Conservation (phyloP, 1,284 basidiomycete species). For the Uromyces viciae-fabae region DNA sequence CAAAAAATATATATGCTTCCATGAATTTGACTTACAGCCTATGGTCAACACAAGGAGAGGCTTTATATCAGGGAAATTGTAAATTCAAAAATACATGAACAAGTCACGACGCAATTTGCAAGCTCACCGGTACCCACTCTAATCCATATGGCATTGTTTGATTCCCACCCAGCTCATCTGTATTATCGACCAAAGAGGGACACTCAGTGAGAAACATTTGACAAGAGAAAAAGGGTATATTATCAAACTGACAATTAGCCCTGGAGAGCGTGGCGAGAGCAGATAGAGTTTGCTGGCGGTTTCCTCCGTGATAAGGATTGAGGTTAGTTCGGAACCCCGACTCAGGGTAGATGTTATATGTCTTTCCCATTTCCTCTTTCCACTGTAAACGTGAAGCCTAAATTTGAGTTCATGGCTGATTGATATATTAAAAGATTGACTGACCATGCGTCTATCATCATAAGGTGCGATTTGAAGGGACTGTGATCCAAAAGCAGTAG, state of each 20-base stretch:
- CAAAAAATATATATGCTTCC: no score
- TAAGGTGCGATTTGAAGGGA: constrained; percentile 52
- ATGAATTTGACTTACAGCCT: constrained; percentile 41
- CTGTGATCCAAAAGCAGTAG: constrained; percentile 50
- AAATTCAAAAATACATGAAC: no score
- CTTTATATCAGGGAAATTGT: constrained; percentile 23
- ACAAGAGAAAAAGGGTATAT: constrained; percentile 49
- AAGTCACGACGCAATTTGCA: no score
- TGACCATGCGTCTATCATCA: constrained; percentile 50
- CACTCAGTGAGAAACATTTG: constrained; percentile 45
- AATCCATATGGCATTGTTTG: constrained; percentile 49
- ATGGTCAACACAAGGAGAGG: not conserved
- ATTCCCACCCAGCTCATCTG: constrained; percentile 48
- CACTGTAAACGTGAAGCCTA: no score
- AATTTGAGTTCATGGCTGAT: no score
- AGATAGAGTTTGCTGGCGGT: constrained; percentile 52
- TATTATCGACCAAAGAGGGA: constrained; percentile 33
- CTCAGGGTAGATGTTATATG: constrained; percentile 31
- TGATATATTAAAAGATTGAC: not conserved
- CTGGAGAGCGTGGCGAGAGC: constrained; percentile 49
- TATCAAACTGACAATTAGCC: constrained; percentile 48
- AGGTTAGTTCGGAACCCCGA: constrained; percentile 45
- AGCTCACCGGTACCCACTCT: constrained; percentile 49
- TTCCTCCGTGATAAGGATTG: constrained; percentile 51
- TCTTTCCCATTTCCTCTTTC: constrained; percentile 1